Evolutionary conservation across 257 asterid genomes (phyloP).

Genomic region (Forsythia viridissima): DNA sequence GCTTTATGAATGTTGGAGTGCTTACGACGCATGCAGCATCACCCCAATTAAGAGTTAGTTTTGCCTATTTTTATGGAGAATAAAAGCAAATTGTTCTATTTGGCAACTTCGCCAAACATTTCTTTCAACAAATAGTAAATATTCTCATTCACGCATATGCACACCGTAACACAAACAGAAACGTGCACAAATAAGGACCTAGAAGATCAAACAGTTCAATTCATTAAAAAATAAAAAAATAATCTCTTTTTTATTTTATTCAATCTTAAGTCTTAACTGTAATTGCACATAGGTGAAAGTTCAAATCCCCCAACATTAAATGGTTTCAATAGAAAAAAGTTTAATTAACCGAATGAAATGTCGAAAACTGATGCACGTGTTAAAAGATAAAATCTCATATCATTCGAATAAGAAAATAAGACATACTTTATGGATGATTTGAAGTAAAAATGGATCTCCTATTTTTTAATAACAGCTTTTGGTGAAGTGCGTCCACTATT

Average conservation of each 20-base stretch:
- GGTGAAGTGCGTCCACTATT: not conserved
- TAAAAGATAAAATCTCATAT: too few species aligned
- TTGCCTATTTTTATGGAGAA: not conserved
- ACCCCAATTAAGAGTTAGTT: not conserved
- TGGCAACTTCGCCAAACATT: not conserved
- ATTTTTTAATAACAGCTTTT: too few species aligned
- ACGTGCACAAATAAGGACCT: not conserved
- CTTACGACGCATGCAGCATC: not conserved
- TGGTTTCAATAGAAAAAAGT: not conserved
- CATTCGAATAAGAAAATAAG: too few species aligned
- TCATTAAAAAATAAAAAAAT: not conserved
- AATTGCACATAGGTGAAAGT: not conserved
- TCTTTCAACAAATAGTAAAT: not conserved
- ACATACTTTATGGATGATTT: not conserved
- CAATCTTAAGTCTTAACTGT: not conserved
- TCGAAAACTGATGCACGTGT: too few species aligned
- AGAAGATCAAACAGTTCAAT: not conserved
- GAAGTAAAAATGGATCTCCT: not conserved
- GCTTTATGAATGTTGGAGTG: not conserved
- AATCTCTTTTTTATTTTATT: constrained; percentile 2
- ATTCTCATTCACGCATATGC: not conserved
- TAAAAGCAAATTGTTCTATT: constrained; percentile 2
- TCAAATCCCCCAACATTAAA: not conserved
- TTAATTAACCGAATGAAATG: too few species aligned
- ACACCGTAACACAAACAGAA: not conserved